Percentiles rank a stretch among this genome's conserved stretches.
phyloP scores from a whole-genome alignment of 345 rosid species.

The Salix arbutifolia region DNA sequence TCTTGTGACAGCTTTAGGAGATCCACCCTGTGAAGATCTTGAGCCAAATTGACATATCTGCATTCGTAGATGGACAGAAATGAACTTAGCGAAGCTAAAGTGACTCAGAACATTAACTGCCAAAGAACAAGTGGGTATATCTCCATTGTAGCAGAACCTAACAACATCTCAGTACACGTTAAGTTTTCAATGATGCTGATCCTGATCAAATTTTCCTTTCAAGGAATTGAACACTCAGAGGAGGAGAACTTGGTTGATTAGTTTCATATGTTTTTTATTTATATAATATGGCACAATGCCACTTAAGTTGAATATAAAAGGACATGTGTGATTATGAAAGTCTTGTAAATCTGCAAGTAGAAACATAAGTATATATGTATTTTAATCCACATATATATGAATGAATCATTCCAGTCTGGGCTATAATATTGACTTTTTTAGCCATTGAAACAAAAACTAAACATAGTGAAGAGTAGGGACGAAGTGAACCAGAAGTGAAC shows the following conservation, averaged over 20 bases:
- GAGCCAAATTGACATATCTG: constrained; percentile 63
- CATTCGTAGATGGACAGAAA: background rate
- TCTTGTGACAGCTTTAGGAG: constrained; percentile 40
- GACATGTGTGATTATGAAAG: background rate
- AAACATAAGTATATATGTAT: background rate
- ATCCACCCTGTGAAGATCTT: constrained; percentile 76
- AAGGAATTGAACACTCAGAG: no score
- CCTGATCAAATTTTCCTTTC: no score
- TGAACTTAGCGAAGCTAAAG: background rate
- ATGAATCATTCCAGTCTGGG: background rate
- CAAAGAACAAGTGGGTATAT: background rate
- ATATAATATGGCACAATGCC: background rate
- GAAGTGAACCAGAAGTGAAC: no score
- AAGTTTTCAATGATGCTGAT: no score
- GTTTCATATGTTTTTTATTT: background rate
- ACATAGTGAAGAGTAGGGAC: no score
- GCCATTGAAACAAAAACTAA: no score
- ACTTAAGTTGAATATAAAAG: background rate
- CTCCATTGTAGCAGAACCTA: background rate
- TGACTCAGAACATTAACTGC: background rate
- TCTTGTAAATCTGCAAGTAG: background rate
- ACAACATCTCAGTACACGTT: background rate
- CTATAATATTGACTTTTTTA: background rate
- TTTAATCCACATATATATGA: background rate
- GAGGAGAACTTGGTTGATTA: background rate